phyloP scores from a whole-genome alignment of 805 yeast species.

The Maudiozyma pseudohumilis region DNA sequence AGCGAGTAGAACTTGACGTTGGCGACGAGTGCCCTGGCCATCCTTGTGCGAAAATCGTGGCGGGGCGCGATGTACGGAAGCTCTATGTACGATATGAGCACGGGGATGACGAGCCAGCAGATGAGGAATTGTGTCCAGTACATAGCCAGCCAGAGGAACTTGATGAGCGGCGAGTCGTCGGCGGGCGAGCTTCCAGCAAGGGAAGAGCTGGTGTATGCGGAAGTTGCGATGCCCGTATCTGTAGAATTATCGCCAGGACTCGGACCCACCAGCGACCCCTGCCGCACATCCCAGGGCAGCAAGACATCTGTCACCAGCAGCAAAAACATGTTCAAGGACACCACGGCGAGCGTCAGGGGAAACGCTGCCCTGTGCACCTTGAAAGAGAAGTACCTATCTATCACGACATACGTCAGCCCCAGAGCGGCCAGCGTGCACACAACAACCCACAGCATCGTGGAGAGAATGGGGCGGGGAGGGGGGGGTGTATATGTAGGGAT shows the following conservation, averaged over 20 bases:
- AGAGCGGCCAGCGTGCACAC: neutral
- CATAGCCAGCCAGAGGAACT: constrained; percentile 18
- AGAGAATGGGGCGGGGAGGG: too few relatives aligned
- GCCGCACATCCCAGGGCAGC: constrained; percentile 23
- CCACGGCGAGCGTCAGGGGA: constrained; percentile 15
- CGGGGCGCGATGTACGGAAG: constrained; percentile 19
- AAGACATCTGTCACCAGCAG: constrained; percentile 22
- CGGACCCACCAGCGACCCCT: constrained; percentile 2
- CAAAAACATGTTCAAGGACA: constrained; percentile 20
- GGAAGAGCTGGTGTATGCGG: neutral
- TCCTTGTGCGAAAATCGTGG: constrained; percentile 10
- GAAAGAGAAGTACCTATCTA: constrained; percentile 23
- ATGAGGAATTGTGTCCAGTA: constrained; percentile 25
- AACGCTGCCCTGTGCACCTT: constrained; percentile 21
- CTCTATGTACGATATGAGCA: constrained; percentile 23
- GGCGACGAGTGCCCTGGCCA: constrained; percentile 16
- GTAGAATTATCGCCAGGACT: neutral
- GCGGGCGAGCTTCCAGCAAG: neutral
- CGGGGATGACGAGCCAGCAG: constrained; percentile 28
- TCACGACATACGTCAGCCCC: constrained; percentile 12
- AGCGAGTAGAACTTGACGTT: constrained; percentile 25
- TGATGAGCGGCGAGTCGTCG: neutral
- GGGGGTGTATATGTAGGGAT: too few relatives aligned
- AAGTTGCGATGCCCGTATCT: neutral
- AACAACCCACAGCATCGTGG: neutral